These are phyloP conservation scores for Aspergillus hancockii DNA, from an alignment of 495 filamentous ascomycete genomes.

Conservation along the genomic window DNA sequence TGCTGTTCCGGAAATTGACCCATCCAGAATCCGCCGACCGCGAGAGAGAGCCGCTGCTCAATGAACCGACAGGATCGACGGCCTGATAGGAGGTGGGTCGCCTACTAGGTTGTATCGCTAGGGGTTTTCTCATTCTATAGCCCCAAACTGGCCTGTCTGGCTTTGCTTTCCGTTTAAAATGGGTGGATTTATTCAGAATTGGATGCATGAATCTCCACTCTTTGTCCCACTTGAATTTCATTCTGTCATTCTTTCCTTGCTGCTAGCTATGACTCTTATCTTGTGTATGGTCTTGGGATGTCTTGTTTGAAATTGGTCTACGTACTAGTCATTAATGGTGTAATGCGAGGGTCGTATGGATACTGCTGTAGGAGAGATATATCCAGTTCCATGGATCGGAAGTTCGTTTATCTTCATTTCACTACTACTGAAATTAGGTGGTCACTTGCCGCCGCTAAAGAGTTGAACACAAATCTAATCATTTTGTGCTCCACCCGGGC, in stretches of 20 bases:
- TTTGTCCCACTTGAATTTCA: background rate
- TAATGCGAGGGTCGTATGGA: no score
- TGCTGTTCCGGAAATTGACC: conserved; percentile 39
- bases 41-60: conserved; percentile 46
- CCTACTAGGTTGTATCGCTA: background rate
- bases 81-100: conserved; percentile 4
- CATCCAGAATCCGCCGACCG: conserved; percentile 39
- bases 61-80: conserved; percentile 23
- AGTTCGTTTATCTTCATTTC: background rate
- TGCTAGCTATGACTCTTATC: background rate
- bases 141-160: background rate
- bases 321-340: background rate
- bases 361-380: no score
- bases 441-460: background rate
- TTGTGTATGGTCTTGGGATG: background rate
- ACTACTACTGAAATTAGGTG: background rate
- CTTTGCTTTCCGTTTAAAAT: background rate
- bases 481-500: conserved; percentile 1
- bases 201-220: background rate
- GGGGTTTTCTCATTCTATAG: background rate
- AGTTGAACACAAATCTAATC: background rate
- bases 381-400: background rate
- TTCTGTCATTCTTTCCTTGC: no score
- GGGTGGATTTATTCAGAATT: background rate
- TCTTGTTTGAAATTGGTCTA: background rate